Evolutionary conservation across 441 rosid genomes (phyloP).

Genomic region (Jatropha podagrica): DNA sequence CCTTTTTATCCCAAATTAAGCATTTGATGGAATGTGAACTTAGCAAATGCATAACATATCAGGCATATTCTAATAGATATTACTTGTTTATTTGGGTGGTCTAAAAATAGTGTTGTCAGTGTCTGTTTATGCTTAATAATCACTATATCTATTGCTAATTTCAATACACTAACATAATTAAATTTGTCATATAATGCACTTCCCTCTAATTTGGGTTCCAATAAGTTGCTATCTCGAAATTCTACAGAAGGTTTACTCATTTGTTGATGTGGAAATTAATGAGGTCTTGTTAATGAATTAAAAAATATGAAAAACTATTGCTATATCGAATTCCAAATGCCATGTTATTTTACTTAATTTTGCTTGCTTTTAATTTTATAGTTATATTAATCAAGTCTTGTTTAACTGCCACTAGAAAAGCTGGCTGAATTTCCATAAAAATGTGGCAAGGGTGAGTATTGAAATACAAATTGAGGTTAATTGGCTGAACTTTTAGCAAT

Average conservation of each 20-base stretch:
- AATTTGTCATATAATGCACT: background rate
- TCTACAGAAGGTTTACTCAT: background rate
- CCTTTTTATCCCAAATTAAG: conserved; percentile 5
- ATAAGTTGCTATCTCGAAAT: background rate
- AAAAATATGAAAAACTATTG: too few species aligned
- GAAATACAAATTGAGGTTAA: background rate
- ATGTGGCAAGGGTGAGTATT: background rate
- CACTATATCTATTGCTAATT: background rate
- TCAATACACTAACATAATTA: background rate
- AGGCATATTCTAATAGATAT: background rate
- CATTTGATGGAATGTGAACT: conserved; percentile 4
- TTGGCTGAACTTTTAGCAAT: background rate
- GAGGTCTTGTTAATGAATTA: background rate
- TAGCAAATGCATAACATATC: background rate
- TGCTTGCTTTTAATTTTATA: background rate
- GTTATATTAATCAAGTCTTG: background rate
- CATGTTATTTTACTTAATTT: too few species aligned
- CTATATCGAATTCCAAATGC: too few species aligned
- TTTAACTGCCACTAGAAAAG: background rate
- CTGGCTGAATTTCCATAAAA: background rate
- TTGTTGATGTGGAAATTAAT: background rate
- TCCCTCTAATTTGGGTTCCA: background rate
- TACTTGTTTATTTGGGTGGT: background rate
- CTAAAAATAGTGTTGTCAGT: background rate
- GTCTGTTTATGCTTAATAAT: background rate